These are phyloP conservation scores for Pseudoperonospora humuli DNA, from an alignment of 352 stramenopile species.

Conservation along the genomic window DNA sequence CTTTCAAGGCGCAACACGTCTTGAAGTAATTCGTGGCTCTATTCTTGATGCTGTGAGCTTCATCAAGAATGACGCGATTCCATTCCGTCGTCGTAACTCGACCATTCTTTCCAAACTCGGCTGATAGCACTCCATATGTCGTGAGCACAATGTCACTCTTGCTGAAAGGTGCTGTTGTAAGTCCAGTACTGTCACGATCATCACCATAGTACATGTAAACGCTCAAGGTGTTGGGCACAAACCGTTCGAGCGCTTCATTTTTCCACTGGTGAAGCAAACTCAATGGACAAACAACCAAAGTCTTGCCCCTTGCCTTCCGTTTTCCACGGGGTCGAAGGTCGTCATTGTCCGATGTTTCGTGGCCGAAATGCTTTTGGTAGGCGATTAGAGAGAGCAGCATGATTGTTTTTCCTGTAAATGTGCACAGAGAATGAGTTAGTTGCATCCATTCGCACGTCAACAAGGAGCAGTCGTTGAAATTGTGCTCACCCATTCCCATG, in stretches of 20 bases:
- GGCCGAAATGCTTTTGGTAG: conserved; percentile 42
- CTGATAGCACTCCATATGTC: conserved; percentile 75
- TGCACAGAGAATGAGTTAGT: conserved; percentile 1
- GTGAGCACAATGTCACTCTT: conserved; percentile 74
- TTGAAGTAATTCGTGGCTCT: conserved; percentile 65
- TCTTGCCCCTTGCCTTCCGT: conserved; percentile 27
- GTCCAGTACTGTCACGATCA: conserved; percentile 26
- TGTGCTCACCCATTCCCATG: conserved; percentile 83
- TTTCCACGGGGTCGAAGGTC: conserved; percentile 1
- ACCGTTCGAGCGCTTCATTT: conserved; percentile 66
- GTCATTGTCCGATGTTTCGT: conserved; percentile 4
- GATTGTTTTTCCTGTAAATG: conserved; percentile 60
- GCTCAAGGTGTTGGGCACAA: conserved; percentile 38
- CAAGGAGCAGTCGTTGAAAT: not conserved
- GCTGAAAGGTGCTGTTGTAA: conserved; percentile 8
- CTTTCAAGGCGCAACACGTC: conserved; percentile 41
- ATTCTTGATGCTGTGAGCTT: conserved; percentile 90
- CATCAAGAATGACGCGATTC: conserved; percentile 86
- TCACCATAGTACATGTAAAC: conserved; percentile 73
- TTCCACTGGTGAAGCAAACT: conserved; percentile 88
- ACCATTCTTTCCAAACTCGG: conserved; percentile 54
- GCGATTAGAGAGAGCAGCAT: conserved; percentile 65
- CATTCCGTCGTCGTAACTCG: conserved; percentile 40
- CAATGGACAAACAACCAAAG: conserved; percentile 81
- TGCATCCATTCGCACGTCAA: not conserved